Evolutionary conservation across 2,329 filamentous ascomycete genomes (phyloP).

Genomic region (Ophiostoma populinum): DNA sequence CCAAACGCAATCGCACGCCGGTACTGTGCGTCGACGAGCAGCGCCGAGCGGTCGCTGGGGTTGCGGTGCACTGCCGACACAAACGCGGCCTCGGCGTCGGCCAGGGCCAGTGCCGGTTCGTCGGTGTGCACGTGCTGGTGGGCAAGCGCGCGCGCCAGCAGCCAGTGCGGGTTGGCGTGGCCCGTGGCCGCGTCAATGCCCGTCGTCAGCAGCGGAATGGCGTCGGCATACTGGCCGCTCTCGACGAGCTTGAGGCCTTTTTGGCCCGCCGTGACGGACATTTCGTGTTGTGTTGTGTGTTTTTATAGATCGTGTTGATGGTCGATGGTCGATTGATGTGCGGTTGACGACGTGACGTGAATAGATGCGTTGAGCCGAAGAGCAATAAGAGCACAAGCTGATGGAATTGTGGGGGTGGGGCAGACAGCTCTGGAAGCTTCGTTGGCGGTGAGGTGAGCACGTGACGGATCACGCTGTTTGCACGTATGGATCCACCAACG

Average conservation of each 20-base stretch:
- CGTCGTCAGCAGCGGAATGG: slow-evolving; percentile 48
- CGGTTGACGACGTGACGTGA: too few species aligned
- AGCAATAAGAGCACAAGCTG: not conserved
- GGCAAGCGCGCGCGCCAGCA: slow-evolving; percentile 66
- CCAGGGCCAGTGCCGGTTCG: slow-evolving; percentile 45
- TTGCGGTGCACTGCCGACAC: slow-evolving; percentile 46
- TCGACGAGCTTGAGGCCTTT: slow-evolving; percentile 50
- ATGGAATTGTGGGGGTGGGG: not conserved
- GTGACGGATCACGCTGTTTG: too few species aligned
- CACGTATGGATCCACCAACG: too few species aligned
- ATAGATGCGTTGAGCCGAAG: too few species aligned
- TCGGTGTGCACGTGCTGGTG: slow-evolving; percentile 43
- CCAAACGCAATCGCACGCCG: slow-evolving; percentile 60
- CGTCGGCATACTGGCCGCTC: slow-evolving; percentile 44
- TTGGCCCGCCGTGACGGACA: slow-evolving; percentile 34
- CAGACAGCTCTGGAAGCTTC: too few species aligned
- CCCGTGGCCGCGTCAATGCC: slow-evolving; percentile 47
- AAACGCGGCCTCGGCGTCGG: slow-evolving; percentile 51
- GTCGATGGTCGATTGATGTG: too few species aligned
- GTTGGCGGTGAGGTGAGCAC: too few species aligned
- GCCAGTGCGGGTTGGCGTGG: slow-evolving; percentile 42
- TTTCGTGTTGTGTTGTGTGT: slow-evolving; percentile 15
- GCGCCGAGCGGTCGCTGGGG: slow-evolving; percentile 38
- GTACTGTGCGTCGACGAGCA: slow-evolving; percentile 68
- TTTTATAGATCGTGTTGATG: not conserved